Evolutionary conservation across 2,329 filamentous ascomycete genomes (phyloP).

Genomic region (Diaporthe ampelina): DNA sequence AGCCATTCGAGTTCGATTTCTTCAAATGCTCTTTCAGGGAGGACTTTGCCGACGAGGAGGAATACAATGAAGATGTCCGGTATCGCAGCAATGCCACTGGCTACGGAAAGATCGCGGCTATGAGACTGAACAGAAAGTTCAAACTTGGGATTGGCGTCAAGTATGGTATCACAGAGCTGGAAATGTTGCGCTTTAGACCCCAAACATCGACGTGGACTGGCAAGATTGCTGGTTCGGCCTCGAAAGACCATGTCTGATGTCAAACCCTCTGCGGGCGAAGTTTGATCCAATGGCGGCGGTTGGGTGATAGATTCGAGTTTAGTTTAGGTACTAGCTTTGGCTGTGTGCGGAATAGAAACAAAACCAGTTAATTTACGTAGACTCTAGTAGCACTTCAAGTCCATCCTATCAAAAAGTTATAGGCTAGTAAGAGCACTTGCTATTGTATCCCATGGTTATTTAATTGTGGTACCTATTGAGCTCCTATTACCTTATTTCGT

Average conservation of each 20-base stretch:
- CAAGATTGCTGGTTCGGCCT: neutral
- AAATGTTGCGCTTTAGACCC: too few species aligned
- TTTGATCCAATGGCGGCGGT: neutral
- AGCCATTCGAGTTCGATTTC: constrained; percentile 12
- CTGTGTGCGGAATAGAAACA: too few species aligned
- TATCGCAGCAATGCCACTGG: neutral
- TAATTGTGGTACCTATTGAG: too few species aligned
- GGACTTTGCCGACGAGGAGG: constrained; percentile 18
- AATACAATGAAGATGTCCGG: neutral
- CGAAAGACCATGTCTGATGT: neutral
- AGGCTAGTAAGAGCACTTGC: too few species aligned
- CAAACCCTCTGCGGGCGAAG: neutral
- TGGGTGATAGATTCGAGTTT: neutral
- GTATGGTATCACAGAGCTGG: neutral
- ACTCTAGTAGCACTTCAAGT: too few species aligned
- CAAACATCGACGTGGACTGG: neutral
- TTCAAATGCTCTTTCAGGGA: neutral
- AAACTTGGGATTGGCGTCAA: neutral
- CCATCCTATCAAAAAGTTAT: too few species aligned
- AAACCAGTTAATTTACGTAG: too few species aligned
- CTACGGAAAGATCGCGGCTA: neutral
- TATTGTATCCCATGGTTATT: too few species aligned
- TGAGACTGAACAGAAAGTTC: constrained; percentile 6
- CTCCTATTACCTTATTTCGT: too few species aligned
- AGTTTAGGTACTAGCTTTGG: neutral